Percentiles rank a stretch among this genome's conserved stretches.
phyloP scores from a whole-genome alignment of 257 asterid genomes.

The Solanum piurae region DNA sequence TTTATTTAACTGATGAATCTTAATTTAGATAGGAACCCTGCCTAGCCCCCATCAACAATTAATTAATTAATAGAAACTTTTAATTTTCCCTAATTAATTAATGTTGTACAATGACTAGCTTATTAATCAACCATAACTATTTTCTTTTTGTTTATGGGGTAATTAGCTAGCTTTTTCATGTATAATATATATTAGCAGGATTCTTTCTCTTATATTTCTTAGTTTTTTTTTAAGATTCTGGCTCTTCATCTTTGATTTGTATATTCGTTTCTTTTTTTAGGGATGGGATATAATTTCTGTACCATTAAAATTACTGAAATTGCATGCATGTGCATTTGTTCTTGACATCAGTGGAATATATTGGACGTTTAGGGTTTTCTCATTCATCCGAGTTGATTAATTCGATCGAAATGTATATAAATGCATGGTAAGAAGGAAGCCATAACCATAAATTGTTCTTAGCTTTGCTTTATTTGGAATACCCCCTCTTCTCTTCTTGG shows the following conservation, averaged over 20 bases:
- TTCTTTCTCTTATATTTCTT: neutral
- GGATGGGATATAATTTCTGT: neutral
- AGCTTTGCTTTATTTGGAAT: neutral
- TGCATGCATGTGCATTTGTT: slow-evolving; percentile 6
- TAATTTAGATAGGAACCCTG: slow-evolving; percentile 18
- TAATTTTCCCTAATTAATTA: neutral
- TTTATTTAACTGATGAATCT: slow-evolving; percentile 3
- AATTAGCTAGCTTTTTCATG: neutral
- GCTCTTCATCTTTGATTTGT: neutral
- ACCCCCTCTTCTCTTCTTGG: neutral
- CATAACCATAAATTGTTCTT: neutral
- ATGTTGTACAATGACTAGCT: slow-evolving; percentile 9
- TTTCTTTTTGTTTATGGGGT: neutral
- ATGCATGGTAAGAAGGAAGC: neutral
- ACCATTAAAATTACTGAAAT: neutral
- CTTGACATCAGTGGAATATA: neutral
- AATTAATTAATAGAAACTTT: neutral
- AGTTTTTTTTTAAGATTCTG: neutral
- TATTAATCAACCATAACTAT: neutral
- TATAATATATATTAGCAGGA: neutral
- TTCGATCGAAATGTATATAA: neutral
- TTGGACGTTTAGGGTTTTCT: slow-evolving; percentile 33
- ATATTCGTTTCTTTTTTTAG: neutral
- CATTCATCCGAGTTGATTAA: neutral
- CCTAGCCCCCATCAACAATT: slow-evolving; percentile 10